These are phyloP conservation scores for Podila clonocystis DNA, from an alignment of 192 early-diverging fungal species.

Conservation along the genomic window DNA sequence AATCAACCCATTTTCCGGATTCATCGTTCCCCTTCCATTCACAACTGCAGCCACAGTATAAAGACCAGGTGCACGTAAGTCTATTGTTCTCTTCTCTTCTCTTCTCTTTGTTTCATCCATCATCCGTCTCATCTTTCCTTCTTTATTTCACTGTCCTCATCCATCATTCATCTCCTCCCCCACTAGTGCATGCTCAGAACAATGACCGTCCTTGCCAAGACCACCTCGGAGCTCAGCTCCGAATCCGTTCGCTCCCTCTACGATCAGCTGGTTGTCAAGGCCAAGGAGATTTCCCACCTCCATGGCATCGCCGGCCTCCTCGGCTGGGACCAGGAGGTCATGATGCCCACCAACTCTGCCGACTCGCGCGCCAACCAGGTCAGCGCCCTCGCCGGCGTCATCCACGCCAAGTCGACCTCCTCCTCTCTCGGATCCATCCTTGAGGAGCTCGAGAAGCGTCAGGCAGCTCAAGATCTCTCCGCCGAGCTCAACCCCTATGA, in stretches of 20 bases:
- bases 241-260: conserved; percentile 46
- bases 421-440: conserved; percentile 37
- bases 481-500: conserved; percentile 38
- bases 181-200: conserved; percentile 46
- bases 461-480: conserved; percentile 18
- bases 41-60: background rate
- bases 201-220: conserved; percentile 47
- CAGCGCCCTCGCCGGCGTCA: conserved; percentile 38
- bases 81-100: background rate
- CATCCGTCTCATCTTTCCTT: conserved; percentile 5
- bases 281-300: conserved; percentile 34
- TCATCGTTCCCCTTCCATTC: background rate
- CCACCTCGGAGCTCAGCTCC: conserved; percentile 34
- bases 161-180: background rate
- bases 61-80: background rate
- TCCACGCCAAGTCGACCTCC: conserved; percentile 33
- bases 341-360: conserved; percentile 53
- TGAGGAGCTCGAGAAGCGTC: conserved; percentile 35
- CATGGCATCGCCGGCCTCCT: conserved; percentile 29
- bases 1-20: background rate
- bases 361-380: conserved; percentile 30
- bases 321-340: conserved; percentile 53
- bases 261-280: conserved; percentile 25
- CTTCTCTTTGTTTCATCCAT: background rate
- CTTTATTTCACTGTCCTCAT: background rate